Evolutionary conservation across 257 asterid species (phyloP).

Genomic region (Henckelia pumila): DNA sequence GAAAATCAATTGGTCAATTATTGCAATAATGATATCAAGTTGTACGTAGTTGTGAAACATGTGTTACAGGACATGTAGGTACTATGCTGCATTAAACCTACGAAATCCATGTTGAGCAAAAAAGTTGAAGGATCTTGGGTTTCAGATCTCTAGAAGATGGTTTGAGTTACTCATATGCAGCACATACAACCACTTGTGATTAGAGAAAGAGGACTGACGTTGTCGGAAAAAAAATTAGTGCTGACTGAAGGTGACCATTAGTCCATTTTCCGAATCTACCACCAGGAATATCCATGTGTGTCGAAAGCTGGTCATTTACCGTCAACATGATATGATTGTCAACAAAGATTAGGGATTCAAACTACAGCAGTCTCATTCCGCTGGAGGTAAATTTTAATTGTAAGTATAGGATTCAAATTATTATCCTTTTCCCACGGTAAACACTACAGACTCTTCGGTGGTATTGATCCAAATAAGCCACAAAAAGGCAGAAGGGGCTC

Average conservation of each 20-base stretch:
- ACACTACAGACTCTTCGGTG: neutral
- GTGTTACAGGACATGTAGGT: neutral
- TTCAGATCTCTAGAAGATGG: neutral
- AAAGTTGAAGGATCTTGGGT: neutral
- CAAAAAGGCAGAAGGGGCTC: neutral
- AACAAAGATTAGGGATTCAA: neutral
- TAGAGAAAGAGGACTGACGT: neutral
- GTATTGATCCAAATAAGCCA: neutral
- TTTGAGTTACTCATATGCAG: neutral
- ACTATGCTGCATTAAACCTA: neutral
- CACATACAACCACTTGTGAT: neutral
- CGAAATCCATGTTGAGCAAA: neutral
- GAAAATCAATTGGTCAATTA: neutral
- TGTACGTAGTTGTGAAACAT: neutral
- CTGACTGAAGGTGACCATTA: neutral
- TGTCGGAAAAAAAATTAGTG: neutral
- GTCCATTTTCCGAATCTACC: neutral
- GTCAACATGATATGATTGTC: neutral
- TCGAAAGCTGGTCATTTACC: neutral
- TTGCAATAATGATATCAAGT: too few species aligned
- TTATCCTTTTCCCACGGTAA: neutral
- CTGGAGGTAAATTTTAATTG: too few species aligned
- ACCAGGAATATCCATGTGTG: neutral
- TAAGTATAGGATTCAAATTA: neutral
- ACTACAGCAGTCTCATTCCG: neutral